phyloP scores from a whole-genome alignment of 2,329 filamentous ascomycete genomes.

The Hawksworthiomyces lignivorus region DNA sequence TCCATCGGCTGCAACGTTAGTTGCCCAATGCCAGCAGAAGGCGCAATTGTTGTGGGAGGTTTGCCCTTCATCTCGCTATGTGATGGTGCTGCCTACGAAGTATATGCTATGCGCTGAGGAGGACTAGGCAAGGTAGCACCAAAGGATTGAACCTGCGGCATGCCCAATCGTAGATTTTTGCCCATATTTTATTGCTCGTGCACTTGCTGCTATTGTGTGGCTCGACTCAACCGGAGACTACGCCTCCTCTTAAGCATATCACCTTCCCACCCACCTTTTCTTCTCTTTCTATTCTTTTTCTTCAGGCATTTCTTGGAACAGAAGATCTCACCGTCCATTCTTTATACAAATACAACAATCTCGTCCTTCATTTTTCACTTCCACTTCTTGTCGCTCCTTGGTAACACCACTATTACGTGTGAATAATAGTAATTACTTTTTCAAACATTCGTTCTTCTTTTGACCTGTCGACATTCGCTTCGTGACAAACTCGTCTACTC shows the following conservation, averaged over 20 bases:
- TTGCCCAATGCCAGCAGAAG: background rate
- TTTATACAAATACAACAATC: conserved; percentile 7
- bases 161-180: background rate
- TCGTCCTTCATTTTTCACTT: background rate
- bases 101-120: no score
- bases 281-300: conserved; percentile 6
- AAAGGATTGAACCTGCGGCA: background rate
- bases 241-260: no score
- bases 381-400: no score
- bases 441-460: background rate
- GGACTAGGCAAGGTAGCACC: conserved; percentile 1
- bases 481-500: no score
- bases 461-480: conserved; percentile 6
- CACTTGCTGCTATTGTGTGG: no score
- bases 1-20: no score
- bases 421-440: no score
- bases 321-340: background rate
- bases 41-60: conserved; percentile 4
- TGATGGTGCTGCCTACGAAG: no score
- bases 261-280: conserved; percentile 1
- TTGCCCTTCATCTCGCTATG: no score
- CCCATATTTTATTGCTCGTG: no score
- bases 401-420: no score
- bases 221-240: no score
- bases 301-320: conserved; percentile 9